Conservation (phyloP, 225 moss, liverwort and hornwort genomes). For the Lunularia cruciata region DNA sequence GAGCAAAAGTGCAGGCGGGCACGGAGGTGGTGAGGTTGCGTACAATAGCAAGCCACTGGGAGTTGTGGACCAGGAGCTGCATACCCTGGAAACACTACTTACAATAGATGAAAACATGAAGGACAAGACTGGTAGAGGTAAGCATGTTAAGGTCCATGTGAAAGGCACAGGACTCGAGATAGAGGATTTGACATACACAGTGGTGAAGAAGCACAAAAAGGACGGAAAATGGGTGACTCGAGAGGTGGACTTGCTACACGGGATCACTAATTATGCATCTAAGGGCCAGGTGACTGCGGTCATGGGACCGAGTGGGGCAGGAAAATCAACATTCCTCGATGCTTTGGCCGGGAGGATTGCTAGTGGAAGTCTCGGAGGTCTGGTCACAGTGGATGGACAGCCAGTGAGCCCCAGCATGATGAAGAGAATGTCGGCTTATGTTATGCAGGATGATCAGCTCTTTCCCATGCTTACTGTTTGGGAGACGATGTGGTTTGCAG, state of each 20-base stretch:
- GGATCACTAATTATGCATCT: slow-evolving; percentile 23
- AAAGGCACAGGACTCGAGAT: slow-evolving; percentile 30
- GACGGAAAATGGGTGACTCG: slow-evolving; percentile 24
- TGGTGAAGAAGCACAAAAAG: slow-evolving; percentile 26
- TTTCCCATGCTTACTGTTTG: slow-evolving; percentile 35
- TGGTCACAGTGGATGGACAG: slow-evolving; percentile 19
- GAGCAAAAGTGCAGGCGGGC: too few species aligned
- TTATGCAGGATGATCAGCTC: slow-evolving; percentile 32
- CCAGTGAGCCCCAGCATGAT: not conserved
- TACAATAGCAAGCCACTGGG: too few species aligned
- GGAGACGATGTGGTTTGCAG: slow-evolving; percentile 30
- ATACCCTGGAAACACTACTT: slow-evolving; percentile 28
- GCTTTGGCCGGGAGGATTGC: slow-evolving; percentile 31
- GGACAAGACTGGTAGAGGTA: not conserved
- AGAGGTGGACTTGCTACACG: slow-evolving; percentile 13
- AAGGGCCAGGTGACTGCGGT: slow-evolving; percentile 27
- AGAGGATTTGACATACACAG: slow-evolving; percentile 28
- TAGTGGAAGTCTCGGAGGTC: slow-evolving; percentile 22
- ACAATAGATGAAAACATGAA: slow-evolving; percentile 22
- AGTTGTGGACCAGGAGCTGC: slow-evolving; percentile 2
- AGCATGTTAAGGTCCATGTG: not conserved
- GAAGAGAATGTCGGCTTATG: slow-evolving; percentile 28
- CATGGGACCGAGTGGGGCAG: slow-evolving; percentile 34
- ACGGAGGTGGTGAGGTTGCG: too few species aligned
- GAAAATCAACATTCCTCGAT: slow-evolving; percentile 31